A percentile compares a stretch with the other conserved stretches of the same genome.
phyloP scores from a whole-genome alignment of 441 rosid genomes.

The Brassica hybrid region DNA sequence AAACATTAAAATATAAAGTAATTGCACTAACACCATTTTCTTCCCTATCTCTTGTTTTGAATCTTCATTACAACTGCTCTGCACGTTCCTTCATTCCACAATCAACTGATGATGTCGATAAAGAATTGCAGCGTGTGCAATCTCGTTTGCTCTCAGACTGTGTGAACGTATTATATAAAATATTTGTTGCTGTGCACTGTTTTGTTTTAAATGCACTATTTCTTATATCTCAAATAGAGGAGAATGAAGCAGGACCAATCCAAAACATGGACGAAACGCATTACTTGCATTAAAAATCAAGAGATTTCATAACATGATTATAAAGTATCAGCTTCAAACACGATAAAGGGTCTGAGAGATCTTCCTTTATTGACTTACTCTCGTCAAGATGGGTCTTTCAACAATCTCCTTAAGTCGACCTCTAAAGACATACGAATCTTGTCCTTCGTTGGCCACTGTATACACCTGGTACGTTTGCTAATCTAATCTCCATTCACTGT shows the following conservation, averaged over 20 bases:
- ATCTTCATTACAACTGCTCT: constrained; percentile 21
- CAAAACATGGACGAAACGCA: background rate
- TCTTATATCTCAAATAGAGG: background rate
- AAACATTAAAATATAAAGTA: background rate
- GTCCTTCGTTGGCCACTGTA: constrained; percentile 22
- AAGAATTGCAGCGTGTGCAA: constrained; percentile 15
- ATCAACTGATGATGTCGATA: too few relatives aligned
- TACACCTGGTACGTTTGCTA: constrained; percentile 23
- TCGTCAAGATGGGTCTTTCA: constrained; percentile 32
- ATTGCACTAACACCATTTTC: background rate
- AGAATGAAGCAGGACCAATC: background rate
- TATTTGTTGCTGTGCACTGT: too few relatives aligned
- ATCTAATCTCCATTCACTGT: background rate
- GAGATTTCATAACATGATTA: constrained; percentile 22
- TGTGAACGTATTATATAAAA: too few relatives aligned
- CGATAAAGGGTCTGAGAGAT: constrained; percentile 12
- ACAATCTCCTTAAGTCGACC: background rate
- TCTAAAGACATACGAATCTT: background rate
- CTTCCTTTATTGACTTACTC: constrained; percentile 21
- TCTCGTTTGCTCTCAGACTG: background rate
- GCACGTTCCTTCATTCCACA: constrained; percentile 4
- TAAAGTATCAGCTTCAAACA: constrained; percentile 5
- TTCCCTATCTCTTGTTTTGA: constrained; percentile 1
- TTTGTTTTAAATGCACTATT: too few relatives aligned
- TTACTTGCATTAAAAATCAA: background rate